Evolutionary conservation across 2,329 filamentous ascomycete genomes (phyloP), one percentile per base, ranked within the genome.

Genomic region (Chlorencoelia australis): DNA sequence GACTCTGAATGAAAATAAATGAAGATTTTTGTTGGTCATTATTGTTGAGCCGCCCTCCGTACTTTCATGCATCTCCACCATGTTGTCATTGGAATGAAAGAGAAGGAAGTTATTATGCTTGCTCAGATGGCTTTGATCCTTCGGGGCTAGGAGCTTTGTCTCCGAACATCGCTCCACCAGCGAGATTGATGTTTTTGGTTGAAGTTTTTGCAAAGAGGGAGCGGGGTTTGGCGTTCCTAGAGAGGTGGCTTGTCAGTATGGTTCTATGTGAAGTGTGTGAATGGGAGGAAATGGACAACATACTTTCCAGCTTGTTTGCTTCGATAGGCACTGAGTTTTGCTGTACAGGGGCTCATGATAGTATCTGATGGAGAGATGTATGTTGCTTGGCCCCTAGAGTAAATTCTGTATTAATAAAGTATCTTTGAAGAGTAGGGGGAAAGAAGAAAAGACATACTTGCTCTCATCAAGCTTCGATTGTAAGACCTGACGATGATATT

Each of bases 321-420:
- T 62, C 83, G 82, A 60, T 88, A 75, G 26, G 81, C 79, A 45
- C 71, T 81, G 52, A 91, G 73, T 70, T 91, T 91, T 59, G 82
- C 79, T 13, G 79, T 82, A 61, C 83, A 87, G 22, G 85, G 85
- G 51, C 81, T 87, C 78, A 87, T 83, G 66, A 93, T 88, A 62
- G 76, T 78, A 61, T 93, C 85, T n/a, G 82, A 88, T 3, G 85
- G 85, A 13, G 82, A 88, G 58, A 88, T 68, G 62, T 88, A 89
- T 25, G 50, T 46, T 45, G 50, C 48, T 27, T 55, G 44, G 39
- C 34, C 33, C 22, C 32, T 35, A 20, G 19, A 29, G n/a, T n/a
- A n/a, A n/a, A n/a, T 13, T 3, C 21, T 8, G 8, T 9, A 22
- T 39, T 26, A 37, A 35, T 14, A n/a, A 39, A 26, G 30, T 26